Conservation (phyloP, 2,329 filamentous ascomycete genomes). For the Leptographium flavum region DNA sequence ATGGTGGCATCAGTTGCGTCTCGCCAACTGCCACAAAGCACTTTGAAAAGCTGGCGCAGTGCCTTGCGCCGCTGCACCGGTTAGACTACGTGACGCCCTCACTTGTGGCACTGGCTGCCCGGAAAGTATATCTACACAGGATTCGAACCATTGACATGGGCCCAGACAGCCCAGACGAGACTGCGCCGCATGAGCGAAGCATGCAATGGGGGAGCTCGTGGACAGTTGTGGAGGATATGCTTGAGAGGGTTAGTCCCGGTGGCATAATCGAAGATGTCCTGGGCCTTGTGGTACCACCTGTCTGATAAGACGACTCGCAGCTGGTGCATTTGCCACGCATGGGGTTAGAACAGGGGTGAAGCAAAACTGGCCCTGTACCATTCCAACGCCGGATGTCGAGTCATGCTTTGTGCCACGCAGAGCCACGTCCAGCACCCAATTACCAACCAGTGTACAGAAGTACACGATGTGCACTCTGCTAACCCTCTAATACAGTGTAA, state of each 20-base stretch:
- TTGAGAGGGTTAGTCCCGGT: constrained; percentile 48
- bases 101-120: constrained; percentile 65
- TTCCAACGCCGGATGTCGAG: not conserved
- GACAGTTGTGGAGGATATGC: constrained; percentile 49
- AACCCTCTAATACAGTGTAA: not conserved
- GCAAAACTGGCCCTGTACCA: not conserved
- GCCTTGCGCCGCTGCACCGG: constrained; percentile 68
- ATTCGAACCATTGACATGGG: constrained; percentile 45
- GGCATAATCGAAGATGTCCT: constrained; percentile 53
- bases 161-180: not conserved
- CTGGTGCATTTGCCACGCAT: not conserved
- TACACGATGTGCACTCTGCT: not conserved
- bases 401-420: not conserved
- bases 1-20: constrained; percentile 38
- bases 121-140: constrained; percentile 80
- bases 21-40: constrained; percentile 67
- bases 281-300: constrained; percentile 38
- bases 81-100: constrained; percentile 73
- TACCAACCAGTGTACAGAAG: not conserved
- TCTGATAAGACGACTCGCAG: constrained; percentile 16
- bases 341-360: not conserved
- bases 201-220: constrained; percentile 84
- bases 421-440: not conserved
- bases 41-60: constrained; percentile 53
- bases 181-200: constrained; percentile 56